phyloP scores from a whole-genome alignment of 495 filamentous ascomycete genomes.

The Podospora tetraspora region DNA sequence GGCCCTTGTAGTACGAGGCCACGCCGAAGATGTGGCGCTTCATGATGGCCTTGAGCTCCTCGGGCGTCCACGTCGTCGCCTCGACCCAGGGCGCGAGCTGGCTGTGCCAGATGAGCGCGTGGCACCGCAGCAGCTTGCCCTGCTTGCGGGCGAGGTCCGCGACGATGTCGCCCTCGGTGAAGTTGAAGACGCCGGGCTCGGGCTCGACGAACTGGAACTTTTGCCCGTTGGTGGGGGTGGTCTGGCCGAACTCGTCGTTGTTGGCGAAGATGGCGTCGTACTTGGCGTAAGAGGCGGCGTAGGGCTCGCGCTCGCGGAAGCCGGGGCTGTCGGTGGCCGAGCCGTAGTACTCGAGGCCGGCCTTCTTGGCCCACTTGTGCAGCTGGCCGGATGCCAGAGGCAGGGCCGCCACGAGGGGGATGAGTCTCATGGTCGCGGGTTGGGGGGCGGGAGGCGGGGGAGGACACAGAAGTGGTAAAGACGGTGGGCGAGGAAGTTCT shows the following conservation, averaged over 20 bases:
- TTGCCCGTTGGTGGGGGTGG: slow-evolving; percentile 50
- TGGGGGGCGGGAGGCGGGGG: background rate
- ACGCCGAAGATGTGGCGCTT: slow-evolving; percentile 51
- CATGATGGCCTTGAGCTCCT: slow-evolving; percentile 46
- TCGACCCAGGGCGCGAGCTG: slow-evolving; percentile 56
- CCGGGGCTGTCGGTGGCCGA: slow-evolving; percentile 45
- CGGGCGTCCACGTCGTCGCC: slow-evolving; percentile 48
- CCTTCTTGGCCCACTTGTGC: slow-evolving; percentile 34
- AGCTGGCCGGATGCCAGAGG: slow-evolving; percentile 29
- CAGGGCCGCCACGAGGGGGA: slow-evolving; percentile 9
- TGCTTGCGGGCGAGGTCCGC: slow-evolving; percentile 42
- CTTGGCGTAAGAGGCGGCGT: slow-evolving; percentile 22
- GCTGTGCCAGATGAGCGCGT: slow-evolving; percentile 57
- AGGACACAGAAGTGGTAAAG: background rate
- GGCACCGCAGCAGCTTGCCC: slow-evolving; percentile 51
- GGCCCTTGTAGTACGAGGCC: slow-evolving; percentile 51
- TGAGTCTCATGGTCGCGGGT: slow-evolving; percentile 11
- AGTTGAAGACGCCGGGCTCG: slow-evolving; percentile 46
- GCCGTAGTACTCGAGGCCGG: slow-evolving; percentile 46
- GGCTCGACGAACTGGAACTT: slow-evolving; percentile 54
- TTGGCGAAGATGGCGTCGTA: slow-evolving; percentile 40
- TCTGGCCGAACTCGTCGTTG: slow-evolving; percentile 46
- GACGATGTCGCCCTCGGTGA: slow-evolving; percentile 47
- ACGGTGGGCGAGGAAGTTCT: background rate
- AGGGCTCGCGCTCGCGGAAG: slow-evolving; percentile 34